Evolutionary conservation across 306 rosid species (phyloP), one percentile per base, ranked within the genome.

Genomic region (Chamaecrista fasciculata): DNA sequence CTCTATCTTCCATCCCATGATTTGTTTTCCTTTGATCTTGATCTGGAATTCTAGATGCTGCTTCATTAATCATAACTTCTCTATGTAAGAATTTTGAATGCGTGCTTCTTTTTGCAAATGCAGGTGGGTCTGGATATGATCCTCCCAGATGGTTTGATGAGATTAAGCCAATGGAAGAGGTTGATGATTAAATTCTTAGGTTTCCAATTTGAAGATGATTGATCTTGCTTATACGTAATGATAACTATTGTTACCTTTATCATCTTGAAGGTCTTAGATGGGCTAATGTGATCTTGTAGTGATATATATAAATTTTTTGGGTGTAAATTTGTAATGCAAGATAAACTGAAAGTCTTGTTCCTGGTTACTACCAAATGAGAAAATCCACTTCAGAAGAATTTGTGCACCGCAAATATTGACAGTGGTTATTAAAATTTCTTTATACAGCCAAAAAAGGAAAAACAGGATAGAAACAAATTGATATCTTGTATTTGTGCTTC

Each of bases 71-170:
- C n/a, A n/a, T n/a, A n/a, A n/a, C n/a, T n/a, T n/a, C n/a, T n/a
- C n/a, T n/a, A 15, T n/a, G 62, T 29, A 23, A 28, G 8, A n/a
- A 29, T 23, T 28, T 29, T 56, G 61, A 29, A 8, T 28, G 62
- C 12, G 20, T 21, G 15, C 19, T 71, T 46, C 47, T 0, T 65
- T 8, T 31, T 37, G 1, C 21, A 8, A 15, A n/a, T 70, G 28
- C 71, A 87, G 96, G 96, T 73, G 93, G 97, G 36, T 82, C 82
- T 64, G 96, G 98, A 37, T 90, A 81, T 78, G 98, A 93, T 88
- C 97, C 96, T 49, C 98, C 97, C 0, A 74, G 89, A 75, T 93
- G 96, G 98, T 93, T 90, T 67, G 88, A 71, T 44, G 96, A 88
- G 80, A 62, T 16, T 47, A 75, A 52, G 0, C 72, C 78, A 28